Conservation (phyloP, 2,329 filamentous ascomycete species). For the Trichoderma gracile region DNA sequence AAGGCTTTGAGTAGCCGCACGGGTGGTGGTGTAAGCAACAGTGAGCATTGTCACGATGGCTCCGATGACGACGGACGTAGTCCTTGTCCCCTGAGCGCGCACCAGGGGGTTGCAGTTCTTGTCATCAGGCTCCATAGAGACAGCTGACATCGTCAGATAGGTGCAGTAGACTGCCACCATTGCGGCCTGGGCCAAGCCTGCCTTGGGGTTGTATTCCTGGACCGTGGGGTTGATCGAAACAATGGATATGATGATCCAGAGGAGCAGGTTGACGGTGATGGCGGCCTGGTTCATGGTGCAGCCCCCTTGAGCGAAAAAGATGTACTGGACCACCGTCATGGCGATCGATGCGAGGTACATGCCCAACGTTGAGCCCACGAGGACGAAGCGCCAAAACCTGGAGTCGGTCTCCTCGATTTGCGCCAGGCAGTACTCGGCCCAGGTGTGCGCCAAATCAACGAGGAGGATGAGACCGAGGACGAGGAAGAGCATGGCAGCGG, state of each 20-base stretch:
- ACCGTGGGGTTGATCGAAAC: slow-evolving; percentile 88
- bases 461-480: slow-evolving; percentile 88
- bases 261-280: slow-evolving; percentile 88
- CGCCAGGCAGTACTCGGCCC: slow-evolving; percentile 93
- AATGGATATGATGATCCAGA: slow-evolving; percentile 77
- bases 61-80: slow-evolving; percentile 86
- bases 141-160: slow-evolving; percentile 95
- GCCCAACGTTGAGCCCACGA: slow-evolving; percentile 87
- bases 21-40: slow-evolving; percentile 95
- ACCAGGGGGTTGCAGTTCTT: slow-evolving; percentile 91
- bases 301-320: slow-evolving; percentile 81
- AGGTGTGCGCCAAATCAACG: slow-evolving; percentile 92
- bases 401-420: slow-evolving; percentile 93
- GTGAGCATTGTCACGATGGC: slow-evolving; percentile 96
- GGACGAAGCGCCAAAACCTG: slow-evolving; percentile 75
- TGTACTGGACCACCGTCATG: slow-evolving; percentile 96
- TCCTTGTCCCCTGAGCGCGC: slow-evolving; percentile 80
- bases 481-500: slow-evolving; percentile 89
- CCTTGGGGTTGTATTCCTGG: slow-evolving; percentile 89
- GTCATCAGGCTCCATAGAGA: slow-evolving; percentile 97
- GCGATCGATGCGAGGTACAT: slow-evolving; percentile 91
- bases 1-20: slow-evolving; percentile 87
- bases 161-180: slow-evolving; percentile 99
- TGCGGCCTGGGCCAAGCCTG: slow-evolving; percentile 92
- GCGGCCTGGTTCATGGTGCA: slow-evolving; percentile 97